Conservation (phyloP, 768 basidiomycete genomes). For the Clavulina sp. region DNA sequence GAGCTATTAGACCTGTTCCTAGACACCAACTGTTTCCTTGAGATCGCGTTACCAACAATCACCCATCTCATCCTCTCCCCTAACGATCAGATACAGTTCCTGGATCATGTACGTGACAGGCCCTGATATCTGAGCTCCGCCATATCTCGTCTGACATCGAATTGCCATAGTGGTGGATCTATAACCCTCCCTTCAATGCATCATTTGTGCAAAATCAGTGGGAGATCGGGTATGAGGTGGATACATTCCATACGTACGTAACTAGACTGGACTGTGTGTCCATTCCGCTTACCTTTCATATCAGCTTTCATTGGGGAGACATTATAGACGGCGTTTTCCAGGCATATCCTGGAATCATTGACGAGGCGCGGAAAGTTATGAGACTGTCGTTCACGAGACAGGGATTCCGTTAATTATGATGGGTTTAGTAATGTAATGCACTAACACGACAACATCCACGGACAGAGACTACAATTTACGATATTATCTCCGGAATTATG, state of each 20-base stretch:
- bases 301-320: not conserved
- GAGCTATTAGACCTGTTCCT: conserved; percentile 28
- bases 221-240: conserved; percentile 30
- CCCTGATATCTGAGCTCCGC: not conserved
- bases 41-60: conserved; percentile 31
- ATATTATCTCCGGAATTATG: too few species aligned
- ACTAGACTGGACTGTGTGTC: not conserved
- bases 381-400: not conserved
- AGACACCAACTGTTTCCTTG: conserved; percentile 31
- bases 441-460: too few species aligned
- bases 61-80: conserved; percentile 27
- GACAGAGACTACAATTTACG: too few species aligned
- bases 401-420: too few species aligned
- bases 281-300: not conserved
- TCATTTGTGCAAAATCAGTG: conserved; percentile 31
- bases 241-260: conserved; percentile 31
- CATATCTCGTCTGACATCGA: not conserved
- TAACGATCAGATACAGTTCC: conserved; percentile 26
- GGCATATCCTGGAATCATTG: not conserved
- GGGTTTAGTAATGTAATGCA: too few species aligned
- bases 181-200: conserved; percentile 29
- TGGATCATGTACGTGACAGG: conserved; percentile 22
- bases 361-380: not conserved
- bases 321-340: not conserved
- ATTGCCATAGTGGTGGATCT: conserved; percentile 26